Base-by-base conservation (phyloP, 2,329 filamentous ascomycete species). In the Phaeosphaeria sp. region DNA sequence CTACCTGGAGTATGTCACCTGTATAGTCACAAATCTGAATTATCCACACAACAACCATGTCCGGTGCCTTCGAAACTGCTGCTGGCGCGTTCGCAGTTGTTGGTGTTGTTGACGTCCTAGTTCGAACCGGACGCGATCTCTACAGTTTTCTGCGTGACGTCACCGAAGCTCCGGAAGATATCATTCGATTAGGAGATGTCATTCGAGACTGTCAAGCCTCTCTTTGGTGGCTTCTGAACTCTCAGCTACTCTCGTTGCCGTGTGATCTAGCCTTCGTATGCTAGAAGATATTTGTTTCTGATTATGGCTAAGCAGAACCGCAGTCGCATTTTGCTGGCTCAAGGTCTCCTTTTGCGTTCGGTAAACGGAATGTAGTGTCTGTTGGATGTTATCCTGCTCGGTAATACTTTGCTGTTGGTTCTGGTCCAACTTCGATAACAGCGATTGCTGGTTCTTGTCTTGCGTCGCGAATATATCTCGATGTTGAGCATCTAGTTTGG, bases 11-110 rank as follows among this genome's bases (percentile, higher is more conserved):
- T 27, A 27, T 27, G n/a, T n/a, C n/a, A n/a, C 9, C 25, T 27
- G 25, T 27, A 5, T 27, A 9, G 25, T 27, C 25, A 9, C 25
- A 27, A 5, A 27, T 27, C 25, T 36, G 30, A 20, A 7, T n/a
- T 4, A 20, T 43, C 15, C 9, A 18, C 7, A 21, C 3, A 10
- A 2, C 41, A 4, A 43, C 22, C 43, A 58, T 58, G 56, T 58
- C 56, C 11, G 51, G 30, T 18, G 51, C 46, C 6, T 44, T 61
- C 9, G 60, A 60, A 23, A 42, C 52, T 18, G 56, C 54, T 13
- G 59, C 63, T 21, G 51, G 58, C 9, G 51, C 62, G 15, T 62
- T 67, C 43, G 65, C 65, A 7, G 62, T 64, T 11, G 55, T 64
- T 10, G 63, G 65, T 6, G 58, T 59, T 17, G 59, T 56, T 11